Evolutionary conservation across 139 green algal genomes (phyloP), one percentile per base, ranked within the genome.

Genomic region (Chlorella sp.): DNA sequence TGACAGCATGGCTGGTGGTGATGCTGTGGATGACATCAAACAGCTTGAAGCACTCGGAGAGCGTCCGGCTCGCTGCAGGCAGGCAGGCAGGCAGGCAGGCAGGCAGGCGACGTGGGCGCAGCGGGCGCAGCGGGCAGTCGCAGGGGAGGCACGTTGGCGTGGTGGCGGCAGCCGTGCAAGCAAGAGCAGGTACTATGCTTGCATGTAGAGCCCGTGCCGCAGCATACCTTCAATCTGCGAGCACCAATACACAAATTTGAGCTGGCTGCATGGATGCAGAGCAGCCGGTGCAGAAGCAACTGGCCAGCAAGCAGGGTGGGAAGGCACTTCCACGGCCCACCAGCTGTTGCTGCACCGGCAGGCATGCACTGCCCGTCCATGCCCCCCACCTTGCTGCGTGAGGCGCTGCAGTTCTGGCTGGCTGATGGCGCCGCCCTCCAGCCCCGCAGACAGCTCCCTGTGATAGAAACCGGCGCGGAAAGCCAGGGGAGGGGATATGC

Each of bases 1-100:
- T 95, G 68, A 85, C 90, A 0, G 64, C 93, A 79, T 95, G 94
- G 1, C 89, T 89, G 22, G 94, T 98, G 48, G 95, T 97, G 68
- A 91, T 68, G 75, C 61, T 71, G 89, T 98, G 96, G 76, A 98
- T 97, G 39, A 96, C 53, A 61, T 95, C 94, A 92, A 98, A 98
- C 0, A 98, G 92, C 75, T 94, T 87, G 91, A 98, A 98, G 82
- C 93, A 96, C 73, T 97, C 94, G 0, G 85, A 85, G 68, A 98
- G 91, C 0, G 91, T 71, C 15, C 86, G 76, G 76, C 73, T 86
- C 57, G 86, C 86, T 90, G 86, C 86, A 81, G 9, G 36, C 14
- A 42, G 42, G 36, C 7, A 82, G 73, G 73, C 66, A 14, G 24
- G 26, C 24, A n/a, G 66, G 66, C 66, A 30, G 19, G 61, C 61